Evolutionary conservation across 441 rosid genomes (phyloP).

Genomic region (Breynia disticha): DNA sequence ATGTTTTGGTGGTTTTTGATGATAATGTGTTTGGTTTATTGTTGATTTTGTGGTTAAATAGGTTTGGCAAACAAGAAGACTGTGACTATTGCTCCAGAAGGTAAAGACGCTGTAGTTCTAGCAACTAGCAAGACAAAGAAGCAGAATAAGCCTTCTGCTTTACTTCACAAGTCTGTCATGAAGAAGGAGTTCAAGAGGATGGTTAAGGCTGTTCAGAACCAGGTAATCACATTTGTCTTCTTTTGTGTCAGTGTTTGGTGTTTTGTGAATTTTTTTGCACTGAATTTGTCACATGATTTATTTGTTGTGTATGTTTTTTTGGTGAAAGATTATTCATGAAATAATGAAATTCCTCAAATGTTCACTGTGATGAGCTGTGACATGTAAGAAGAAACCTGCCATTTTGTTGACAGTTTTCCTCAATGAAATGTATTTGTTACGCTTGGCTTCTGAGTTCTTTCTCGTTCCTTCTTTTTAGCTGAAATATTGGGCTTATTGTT

Average conservation of each 20-base stretch:
- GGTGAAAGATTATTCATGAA: no score
- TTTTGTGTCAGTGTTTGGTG: not conserved
- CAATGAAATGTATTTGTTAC: constrained; percentile 34
- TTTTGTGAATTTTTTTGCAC: no score
- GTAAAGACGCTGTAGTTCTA: constrained; percentile 52
- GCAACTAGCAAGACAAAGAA: constrained; percentile 70
- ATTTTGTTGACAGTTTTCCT: constrained; percentile 20
- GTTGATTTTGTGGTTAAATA: constrained; percentile 6
- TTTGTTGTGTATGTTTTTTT: no score
- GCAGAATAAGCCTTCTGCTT: constrained; percentile 43
- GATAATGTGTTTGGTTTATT: no score
- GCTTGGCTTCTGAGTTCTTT: constrained; percentile 36
- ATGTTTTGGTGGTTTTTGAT: not conserved
- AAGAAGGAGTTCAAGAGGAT: constrained; percentile 56
- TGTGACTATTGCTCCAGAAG: constrained; percentile 51
- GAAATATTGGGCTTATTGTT: not conserved
- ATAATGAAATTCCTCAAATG: no score
- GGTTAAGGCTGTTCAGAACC: constrained; percentile 61
- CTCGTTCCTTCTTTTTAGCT: not conserved
- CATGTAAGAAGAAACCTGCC: constrained; percentile 23
- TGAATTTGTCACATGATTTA: no score
- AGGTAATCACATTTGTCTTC: constrained; percentile 17
- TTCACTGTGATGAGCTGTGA: constrained; percentile 32
- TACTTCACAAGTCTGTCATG: constrained; percentile 56
- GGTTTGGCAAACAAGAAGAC: constrained; percentile 83